phyloP scores from a whole-genome alignment of 1,284 basidiomycete genomes.

The Somion occarium region DNA sequence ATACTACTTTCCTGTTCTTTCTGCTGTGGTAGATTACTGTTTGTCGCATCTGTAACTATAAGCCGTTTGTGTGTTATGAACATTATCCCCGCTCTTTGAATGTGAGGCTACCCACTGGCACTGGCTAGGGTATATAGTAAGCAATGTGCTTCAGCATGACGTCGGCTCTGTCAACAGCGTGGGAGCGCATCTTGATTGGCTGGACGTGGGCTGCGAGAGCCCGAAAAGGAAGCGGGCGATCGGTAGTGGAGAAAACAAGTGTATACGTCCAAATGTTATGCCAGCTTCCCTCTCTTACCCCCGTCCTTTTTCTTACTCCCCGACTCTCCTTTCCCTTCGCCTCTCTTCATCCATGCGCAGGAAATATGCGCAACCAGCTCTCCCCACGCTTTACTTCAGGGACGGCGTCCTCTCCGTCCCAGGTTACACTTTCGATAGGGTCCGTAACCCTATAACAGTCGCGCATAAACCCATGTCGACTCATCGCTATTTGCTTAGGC shows the following conservation, averaged over 20 bases:
- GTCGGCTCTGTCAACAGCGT: too few relatives aligned
- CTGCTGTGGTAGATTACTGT: conserved; percentile 6
- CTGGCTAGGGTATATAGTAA: neutral
- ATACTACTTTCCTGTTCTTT: conserved; percentile 6
- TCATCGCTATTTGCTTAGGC: conserved; percentile 47
- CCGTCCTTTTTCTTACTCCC: neutral
- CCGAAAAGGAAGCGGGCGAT: neutral
- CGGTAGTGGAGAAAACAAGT: too few relatives aligned
- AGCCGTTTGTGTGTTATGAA: neutral
- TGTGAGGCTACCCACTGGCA: neutral
- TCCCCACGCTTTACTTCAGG: conserved; percentile 34
- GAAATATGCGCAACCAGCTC: conserved; percentile 32
- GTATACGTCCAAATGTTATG: too few relatives aligned
- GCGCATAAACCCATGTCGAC: too few relatives aligned
- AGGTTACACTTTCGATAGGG: conserved; percentile 67
- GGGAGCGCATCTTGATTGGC: too few relatives aligned
- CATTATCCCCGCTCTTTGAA: neutral
- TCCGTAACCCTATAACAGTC: conserved; percentile 26
- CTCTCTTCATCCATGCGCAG: conserved; percentile 24
- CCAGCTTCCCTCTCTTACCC: neutral
- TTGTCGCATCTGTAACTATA: conserved; percentile 13
- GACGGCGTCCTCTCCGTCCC: conserved; percentile 60
- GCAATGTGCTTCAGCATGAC: neutral
- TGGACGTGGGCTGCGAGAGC: too few relatives aligned
- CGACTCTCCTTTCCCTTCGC: neutral